Conservation (phyloP, 768 basidiomycete genomes). For the Auricularia sp. region DNA sequence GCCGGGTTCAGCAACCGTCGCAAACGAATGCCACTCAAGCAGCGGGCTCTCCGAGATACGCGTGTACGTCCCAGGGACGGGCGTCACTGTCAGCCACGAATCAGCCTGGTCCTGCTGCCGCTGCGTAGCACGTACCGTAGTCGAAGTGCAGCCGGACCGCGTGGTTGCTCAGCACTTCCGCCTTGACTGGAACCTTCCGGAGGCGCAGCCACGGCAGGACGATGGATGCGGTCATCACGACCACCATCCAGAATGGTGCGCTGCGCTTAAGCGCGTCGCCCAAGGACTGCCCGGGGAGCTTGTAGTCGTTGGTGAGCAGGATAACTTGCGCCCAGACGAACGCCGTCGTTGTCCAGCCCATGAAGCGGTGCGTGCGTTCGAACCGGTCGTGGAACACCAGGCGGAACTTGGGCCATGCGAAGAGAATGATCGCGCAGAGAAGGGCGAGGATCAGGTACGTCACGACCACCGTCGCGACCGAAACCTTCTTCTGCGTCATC, state of each 20-base stretch:
- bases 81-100: constrained; percentile 24
- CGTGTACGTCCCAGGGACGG: constrained; percentile 37
- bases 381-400: constrained; percentile 41
- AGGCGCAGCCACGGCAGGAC: constrained; percentile 52
- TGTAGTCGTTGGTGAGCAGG: constrained; percentile 46
- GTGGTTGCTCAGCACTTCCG: constrained; percentile 45
- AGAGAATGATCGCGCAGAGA: constrained; percentile 38
- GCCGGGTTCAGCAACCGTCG: constrained; percentile 35
- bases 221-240: constrained; percentile 45
- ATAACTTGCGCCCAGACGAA: constrained; percentile 45
- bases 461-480: constrained; percentile 33
- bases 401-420: constrained; percentile 43
- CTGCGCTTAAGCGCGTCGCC: constrained; percentile 34
- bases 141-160: constrained; percentile 51
- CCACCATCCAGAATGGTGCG: constrained; percentile 47
- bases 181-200: constrained; percentile 41
- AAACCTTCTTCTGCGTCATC: constrained; percentile 22
- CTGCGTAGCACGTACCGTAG: constrained; percentile 30
- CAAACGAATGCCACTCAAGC: constrained; percentile 52
- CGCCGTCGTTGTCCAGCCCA: constrained; percentile 44
- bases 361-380: constrained; percentile 46
- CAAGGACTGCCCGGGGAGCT: constrained; percentile 26
- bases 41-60: constrained; percentile 35
- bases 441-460: constrained; percentile 43
- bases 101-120: neutral